Evolutionary conservation across 129 eudicot species (phyloP).

Genomic region (Kitagawia praeruptora): DNA sequence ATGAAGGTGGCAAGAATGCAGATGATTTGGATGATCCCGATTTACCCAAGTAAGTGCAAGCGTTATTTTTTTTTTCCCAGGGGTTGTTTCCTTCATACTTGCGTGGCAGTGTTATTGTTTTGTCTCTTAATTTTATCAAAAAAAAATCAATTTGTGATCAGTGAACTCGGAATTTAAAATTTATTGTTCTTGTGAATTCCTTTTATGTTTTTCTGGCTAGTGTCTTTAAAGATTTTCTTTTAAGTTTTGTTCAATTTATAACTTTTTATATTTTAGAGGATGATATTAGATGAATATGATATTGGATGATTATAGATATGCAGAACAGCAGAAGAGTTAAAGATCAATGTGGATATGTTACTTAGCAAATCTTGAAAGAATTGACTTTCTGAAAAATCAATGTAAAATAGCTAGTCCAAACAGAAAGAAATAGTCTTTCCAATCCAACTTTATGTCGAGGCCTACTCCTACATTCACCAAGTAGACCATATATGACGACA

Average conservation of each 20-base stretch:
- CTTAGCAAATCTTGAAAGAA: background rate
- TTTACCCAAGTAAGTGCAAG: conserved; percentile 65
- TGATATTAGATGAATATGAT: background rate
- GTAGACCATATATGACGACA: background rate
- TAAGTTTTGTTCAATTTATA: background rate
- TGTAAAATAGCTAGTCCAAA: background rate
- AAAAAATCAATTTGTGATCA: background rate
- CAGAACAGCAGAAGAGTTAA: background rate
- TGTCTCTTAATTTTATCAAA: background rate
- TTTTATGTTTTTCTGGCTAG: background rate
- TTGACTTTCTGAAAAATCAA: background rate
- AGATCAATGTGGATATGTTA: background rate
- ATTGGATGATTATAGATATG: background rate
- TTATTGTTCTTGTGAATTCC: background rate
- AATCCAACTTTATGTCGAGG: background rate
- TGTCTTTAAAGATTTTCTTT: background rate
- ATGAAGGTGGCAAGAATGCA: conserved; percentile 42
- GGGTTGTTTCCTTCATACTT: background rate
- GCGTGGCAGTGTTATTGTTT: background rate
- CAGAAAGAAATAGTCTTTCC: background rate
- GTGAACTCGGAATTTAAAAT: background rate
- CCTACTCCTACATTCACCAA: background rate
- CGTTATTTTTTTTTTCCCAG: background rate
- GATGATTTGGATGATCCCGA: conserved; percentile 84
- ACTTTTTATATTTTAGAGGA: background rate